Percentiles rank a stretch among this genome's conserved stretches.
Evolutionary conservation across 2,329 filamentous ascomycete genomes (phyloP).

Genomic region (Arachnomyces sp.): DNA sequence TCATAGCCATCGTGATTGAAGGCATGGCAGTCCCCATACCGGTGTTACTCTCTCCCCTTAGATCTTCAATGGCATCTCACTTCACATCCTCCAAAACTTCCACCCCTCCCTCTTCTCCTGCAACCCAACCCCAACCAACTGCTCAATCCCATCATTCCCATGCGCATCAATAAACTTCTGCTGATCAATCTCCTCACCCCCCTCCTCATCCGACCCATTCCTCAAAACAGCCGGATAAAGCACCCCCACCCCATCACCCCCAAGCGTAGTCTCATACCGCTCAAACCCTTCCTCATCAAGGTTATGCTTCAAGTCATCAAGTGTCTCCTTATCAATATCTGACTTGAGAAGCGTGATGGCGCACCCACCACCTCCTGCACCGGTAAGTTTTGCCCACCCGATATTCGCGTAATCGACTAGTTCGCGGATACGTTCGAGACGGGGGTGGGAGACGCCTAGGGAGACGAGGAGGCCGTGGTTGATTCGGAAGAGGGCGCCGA

Average conservation of each 20-base stretch:
- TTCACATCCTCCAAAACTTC: slow-evolving; percentile 67
- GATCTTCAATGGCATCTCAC: too few relatives aligned
- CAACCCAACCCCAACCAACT: slow-evolving; percentile 70
- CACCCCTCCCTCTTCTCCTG: slow-evolving; percentile 66
- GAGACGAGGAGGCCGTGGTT: slow-evolving; percentile 91
- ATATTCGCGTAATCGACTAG: slow-evolving; percentile 81
- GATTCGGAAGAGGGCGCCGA: slow-evolving; percentile 84
- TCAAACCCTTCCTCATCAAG: slow-evolving; percentile 66
- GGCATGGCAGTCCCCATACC: too few relatives aligned
- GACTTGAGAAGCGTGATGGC: slow-evolving; percentile 84
- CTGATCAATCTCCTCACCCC: slow-evolving; percentile 86
- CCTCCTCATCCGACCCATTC: slow-evolving; percentile 71
- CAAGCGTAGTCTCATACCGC: slow-evolving; percentile 81
- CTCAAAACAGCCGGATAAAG: slow-evolving; percentile 86
- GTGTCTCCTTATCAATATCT: slow-evolving; percentile 46
- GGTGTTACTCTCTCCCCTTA: too few relatives aligned
- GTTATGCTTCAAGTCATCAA: slow-evolving; percentile 56
- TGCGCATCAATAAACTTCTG: slow-evolving; percentile 79
- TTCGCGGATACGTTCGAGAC: slow-evolving; percentile 83
- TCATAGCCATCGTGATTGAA: too few relatives aligned
- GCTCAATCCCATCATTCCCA: slow-evolving; percentile 77
- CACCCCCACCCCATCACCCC: slow-evolving; percentile 87
- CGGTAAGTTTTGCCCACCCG: slow-evolving; percentile 95
- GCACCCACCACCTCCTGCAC: slow-evolving; percentile 90
- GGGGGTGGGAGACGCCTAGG: slow-evolving; percentile 87